These are phyloP conservation scores for Xylaria castorea DNA, from an alignment of 495 filamentous ascomycete species.

Conservation along the genomic window DNA sequence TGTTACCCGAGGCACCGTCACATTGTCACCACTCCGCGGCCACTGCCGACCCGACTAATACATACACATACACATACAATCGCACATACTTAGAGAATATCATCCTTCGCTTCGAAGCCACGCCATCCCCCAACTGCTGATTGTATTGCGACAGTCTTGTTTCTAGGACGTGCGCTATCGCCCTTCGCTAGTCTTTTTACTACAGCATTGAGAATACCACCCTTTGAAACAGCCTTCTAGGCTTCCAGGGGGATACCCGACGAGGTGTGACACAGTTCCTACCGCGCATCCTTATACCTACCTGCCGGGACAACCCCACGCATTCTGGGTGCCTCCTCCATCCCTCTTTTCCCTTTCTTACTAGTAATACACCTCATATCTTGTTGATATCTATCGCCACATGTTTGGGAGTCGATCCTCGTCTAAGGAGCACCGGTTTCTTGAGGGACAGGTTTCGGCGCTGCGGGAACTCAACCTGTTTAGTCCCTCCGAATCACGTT, in stretches of 20 bases:
- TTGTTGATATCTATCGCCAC: constrained; percentile 36
- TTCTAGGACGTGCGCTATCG: constrained; percentile 17
- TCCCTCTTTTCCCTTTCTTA: constrained; percentile 18
- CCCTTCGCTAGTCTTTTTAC: constrained; percentile 6
- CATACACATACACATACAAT: not conserved
- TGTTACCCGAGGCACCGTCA: constrained; percentile 11
- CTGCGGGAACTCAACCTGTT: constrained; percentile 49
- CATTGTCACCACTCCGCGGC: not conserved
- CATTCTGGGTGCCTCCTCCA: constrained; percentile 18
- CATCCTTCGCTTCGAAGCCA: constrained; percentile 4
- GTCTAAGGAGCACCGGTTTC: constrained; percentile 46
- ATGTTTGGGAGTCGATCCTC: constrained; percentile 58
- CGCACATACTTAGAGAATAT: not conserved
- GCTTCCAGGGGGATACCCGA: constrained; percentile 23
- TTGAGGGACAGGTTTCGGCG: constrained; percentile 45
- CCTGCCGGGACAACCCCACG: constrained; percentile 16
- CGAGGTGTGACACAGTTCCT: constrained; percentile 28
- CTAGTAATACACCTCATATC: constrained; percentile 10
- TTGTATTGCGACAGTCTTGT: constrained; percentile 22
- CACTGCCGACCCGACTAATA: not conserved
- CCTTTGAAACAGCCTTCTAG: constrained; percentile 32
- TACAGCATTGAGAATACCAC: constrained; percentile 33
- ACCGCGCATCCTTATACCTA: constrained; percentile 15
- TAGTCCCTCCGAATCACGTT: constrained; percentile 43
- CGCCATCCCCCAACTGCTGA: not conserved